These are phyloP conservation scores for Desmodesmus armatus DNA, from an alignment of 139 green algal species.

Conservation along the genomic window DNA sequence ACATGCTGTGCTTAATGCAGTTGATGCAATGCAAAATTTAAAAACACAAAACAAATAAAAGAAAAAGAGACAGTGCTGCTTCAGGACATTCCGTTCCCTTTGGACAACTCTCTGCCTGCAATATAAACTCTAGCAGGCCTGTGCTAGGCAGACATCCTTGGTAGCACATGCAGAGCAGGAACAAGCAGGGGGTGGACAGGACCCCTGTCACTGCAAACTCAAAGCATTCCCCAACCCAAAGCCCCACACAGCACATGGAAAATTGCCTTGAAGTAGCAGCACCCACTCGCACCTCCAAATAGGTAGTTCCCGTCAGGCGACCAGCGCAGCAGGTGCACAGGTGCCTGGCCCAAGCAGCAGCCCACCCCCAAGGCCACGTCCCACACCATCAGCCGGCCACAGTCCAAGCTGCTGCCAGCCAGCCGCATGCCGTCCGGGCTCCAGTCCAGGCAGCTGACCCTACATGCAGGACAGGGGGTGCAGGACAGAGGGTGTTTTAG, in stretches of 20 bases:
- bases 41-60: too few species aligned
- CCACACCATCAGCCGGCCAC: conserved; percentile 61
- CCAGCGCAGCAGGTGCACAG: conserved; percentile 58
- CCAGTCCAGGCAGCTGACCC: conserved; percentile 58
- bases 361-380: conserved; percentile 51
- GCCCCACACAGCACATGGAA: neutral
- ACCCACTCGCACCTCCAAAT: conserved; percentile 54
- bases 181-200: too few species aligned
- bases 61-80: too few species aligned
- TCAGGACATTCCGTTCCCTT: too few species aligned
- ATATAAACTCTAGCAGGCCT: too few species aligned
- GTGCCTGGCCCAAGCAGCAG: conserved; percentile 31
- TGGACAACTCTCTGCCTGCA: too few species aligned
- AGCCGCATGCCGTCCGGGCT: conserved; percentile 62
- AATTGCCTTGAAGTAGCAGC: too few species aligned
- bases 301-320: conserved; percentile 65
- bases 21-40: too few species aligned
- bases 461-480: too few species aligned
- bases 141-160: too few species aligned
- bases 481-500: neutral
- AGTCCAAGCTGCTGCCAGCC: conserved; percentile 54
- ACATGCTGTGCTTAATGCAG: too few species aligned
- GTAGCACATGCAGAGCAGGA: neutral
- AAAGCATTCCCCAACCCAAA: neutral
- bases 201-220: too few species aligned